phyloP scores from a whole-genome alignment of 345 rosid genomes.

The Dipteronia dyeriana region DNA sequence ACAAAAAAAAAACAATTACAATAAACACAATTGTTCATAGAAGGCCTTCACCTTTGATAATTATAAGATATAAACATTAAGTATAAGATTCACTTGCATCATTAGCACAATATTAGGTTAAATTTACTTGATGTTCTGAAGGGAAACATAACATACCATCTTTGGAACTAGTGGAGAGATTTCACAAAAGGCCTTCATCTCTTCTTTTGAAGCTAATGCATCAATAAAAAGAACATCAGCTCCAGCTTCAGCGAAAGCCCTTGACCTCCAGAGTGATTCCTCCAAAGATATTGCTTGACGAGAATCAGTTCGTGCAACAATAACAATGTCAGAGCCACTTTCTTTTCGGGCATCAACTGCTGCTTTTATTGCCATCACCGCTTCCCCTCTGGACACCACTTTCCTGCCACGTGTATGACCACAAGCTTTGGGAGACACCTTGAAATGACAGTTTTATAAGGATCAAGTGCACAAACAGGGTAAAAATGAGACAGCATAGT shows the following conservation, averaged over 20 bases:
- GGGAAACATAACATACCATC: conserved; percentile 52
- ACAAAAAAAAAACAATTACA: too few species aligned
- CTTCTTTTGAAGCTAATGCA: conserved; percentile 79
- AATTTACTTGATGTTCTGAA: conserved; percentile 6
- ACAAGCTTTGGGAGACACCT: conserved; percentile 85
- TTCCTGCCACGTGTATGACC: conserved; percentile 65
- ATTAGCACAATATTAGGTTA: conserved; percentile 1
- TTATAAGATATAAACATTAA: neutral
- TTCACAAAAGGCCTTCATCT: conserved; percentile 92
- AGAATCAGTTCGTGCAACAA: conserved; percentile 84
- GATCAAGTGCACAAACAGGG: conserved; percentile 13
- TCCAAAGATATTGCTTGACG: conserved; percentile 79
- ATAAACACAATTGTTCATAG: too few species aligned
- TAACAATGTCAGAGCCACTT: conserved; percentile 71
- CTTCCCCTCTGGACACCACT: conserved; percentile 90
- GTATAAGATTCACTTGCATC: neutral
- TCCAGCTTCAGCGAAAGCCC: conserved; percentile 94
- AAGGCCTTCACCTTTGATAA: neutral
- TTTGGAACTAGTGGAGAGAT: conserved; percentile 77
- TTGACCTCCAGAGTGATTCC: conserved; percentile 79
- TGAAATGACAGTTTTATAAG: conserved; percentile 27
- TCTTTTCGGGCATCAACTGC: conserved; percentile 89
- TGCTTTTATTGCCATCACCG: conserved; percentile 76
- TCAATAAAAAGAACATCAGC: conserved; percentile 87
- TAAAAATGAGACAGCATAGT: neutral